A percentile compares a stretch with the other conserved stretches of the same genome.
These are phyloP conservation scores for Gastrolobium villosum DNA, from an alignment of 306 rosid genomes.

Conservation along the genomic window DNA sequence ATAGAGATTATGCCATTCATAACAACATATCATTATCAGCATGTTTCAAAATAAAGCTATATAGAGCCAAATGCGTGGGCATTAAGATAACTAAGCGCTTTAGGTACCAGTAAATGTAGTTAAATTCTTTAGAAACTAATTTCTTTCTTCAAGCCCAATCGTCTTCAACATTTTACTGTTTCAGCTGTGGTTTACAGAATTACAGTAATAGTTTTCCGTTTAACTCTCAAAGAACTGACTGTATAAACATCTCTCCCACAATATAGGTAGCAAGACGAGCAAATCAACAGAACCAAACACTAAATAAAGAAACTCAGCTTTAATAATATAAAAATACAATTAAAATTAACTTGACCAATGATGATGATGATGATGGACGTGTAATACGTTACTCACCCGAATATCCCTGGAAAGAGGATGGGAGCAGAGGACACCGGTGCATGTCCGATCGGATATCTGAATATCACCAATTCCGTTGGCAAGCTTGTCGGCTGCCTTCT, in stretches of 20 bases:
- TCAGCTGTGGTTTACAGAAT: background rate
- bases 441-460: constrained; percentile 91
- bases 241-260: constrained; percentile 5
- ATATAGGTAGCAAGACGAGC: background rate
- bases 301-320: background rate
- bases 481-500: constrained; percentile 70
- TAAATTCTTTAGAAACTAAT: background rate
- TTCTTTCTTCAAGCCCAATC: constrained; percentile 1
- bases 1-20: background rate
- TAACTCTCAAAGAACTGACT: background rate
- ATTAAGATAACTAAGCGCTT: background rate
- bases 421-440: constrained; percentile 96
- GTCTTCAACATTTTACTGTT: background rate
- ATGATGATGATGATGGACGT: background rate
- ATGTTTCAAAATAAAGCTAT: constrained; percentile 4
- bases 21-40: background rate
- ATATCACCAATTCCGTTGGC: constrained; percentile 69
- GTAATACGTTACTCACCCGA: constrained; percentile 63
- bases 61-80: background rate
- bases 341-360: background rate
- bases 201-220: background rate
- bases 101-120: background rate
- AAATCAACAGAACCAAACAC: constrained; percentile 13
- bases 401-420: constrained; percentile 97
- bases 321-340: background rate